These are phyloP conservation scores for Macrophomina tecta DNA, from an alignment of 2,329 filamentous ascomycete genomes.

Conservation along the genomic window DNA sequence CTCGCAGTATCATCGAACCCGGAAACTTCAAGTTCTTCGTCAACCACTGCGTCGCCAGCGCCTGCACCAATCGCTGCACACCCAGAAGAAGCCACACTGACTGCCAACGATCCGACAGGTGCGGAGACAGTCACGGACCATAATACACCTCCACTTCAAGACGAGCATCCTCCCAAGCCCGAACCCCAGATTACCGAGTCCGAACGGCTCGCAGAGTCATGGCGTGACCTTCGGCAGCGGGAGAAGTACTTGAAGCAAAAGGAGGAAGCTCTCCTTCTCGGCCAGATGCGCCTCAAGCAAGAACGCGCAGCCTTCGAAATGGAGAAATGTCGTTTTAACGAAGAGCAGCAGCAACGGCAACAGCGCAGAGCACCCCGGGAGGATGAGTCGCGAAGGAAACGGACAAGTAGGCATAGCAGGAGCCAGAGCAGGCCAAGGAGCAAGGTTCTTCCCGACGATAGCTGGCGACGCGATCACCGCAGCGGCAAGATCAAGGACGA, in stretches of 20 bases:
- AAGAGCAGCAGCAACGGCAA: not conserved
- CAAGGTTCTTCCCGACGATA: constrained; percentile 1
- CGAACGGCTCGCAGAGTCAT: not conserved
- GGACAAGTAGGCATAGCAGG: not conserved
- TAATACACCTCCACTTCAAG: not conserved
- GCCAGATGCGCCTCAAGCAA: constrained; percentile 6
- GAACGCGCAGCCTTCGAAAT: constrained; percentile 18
- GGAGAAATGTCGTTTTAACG: not conserved
- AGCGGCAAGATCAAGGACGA: not conserved
- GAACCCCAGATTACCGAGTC: not conserved
- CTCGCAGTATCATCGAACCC: not conserved
- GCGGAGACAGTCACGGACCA: not conserved
- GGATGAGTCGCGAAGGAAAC: not conserved
- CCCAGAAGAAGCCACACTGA: not conserved
- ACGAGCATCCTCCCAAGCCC: not conserved
- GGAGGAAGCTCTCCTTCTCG: constrained; percentile 10
- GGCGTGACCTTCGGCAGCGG: not conserved
- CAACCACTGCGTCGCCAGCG: not conserved
- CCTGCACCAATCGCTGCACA: not conserved
- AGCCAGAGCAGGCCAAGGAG: not conserved
- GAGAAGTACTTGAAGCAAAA: not conserved
- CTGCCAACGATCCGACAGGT: not conserved
- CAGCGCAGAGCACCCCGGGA: not conserved
- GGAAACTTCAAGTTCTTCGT: not conserved
- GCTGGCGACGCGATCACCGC: not conserved